Evolutionary conservation across 225 moss, liverwort and hornwort genomes (phyloP), one percentile per base, ranked within the genome.

Genomic region (Pseudisothecium myosuroides): DNA sequence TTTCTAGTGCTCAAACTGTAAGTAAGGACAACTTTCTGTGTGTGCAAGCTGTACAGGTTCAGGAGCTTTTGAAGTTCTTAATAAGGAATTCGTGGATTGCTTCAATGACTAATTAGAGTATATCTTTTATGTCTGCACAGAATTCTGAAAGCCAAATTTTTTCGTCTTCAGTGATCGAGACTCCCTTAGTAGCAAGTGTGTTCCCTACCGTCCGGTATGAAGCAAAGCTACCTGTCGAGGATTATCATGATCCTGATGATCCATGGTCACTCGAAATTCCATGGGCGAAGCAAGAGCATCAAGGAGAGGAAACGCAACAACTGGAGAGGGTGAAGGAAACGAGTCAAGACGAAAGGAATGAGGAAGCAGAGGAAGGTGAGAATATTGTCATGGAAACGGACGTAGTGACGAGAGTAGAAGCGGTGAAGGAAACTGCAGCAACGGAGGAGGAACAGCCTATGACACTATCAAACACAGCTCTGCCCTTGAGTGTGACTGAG

Each of bases 261-360:
- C 95, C 95, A 65, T 95, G 93, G 93, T 95, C 95, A 65, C 91
- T 95, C 88, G 95, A 95, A 88, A 93, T 92, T 88, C 92, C 95
- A 58, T 95, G 95, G 95, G 82, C 50, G 67, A 92, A 93, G 82
- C 91, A 92, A 90, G 89, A 92, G 82, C 82, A 87, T 63, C 86
- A 82, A 69, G 83, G 79, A 83, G 84, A 90, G 82, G 88, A 89
- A 81, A 63, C 45, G 79, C 82, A 49, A 52, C 89, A 87, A 75
- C 39, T 81, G 80, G 86, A 84, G 68, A 83, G 67, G 76, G 88
- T 83, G 86, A 80, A 90, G 77, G 91, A 69, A 77, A 85, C 45
- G 17, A 58, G 49, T 43, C 52, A 90, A 23, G 76, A 60, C 31
- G 87, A 65, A 82, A 67, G 52, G 60, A n/a, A 76, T 68, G 89